phyloP scores from a whole-genome alignment of 2,329 filamentous ascomycete genomes.

The Xylaria arbuscula region DNA sequence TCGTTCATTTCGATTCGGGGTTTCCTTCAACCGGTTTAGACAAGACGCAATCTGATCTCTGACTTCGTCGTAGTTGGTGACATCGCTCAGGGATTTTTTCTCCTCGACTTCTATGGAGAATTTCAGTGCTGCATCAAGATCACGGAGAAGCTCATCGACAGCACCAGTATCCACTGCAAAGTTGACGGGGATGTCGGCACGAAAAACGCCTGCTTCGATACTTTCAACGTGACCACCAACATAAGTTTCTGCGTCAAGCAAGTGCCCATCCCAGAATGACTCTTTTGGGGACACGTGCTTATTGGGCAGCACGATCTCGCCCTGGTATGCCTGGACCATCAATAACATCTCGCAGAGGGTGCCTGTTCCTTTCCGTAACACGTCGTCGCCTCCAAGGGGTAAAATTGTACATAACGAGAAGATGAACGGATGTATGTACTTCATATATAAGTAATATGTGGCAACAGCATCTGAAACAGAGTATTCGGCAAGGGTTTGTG shows the following conservation, averaged over 20 bases:
- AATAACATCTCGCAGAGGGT: slow-evolving; percentile 99
- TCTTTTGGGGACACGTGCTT: slow-evolving; percentile 94
- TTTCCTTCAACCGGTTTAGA: slow-evolving; percentile 78
- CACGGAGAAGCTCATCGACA: slow-evolving; percentile 86
- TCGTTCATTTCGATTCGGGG: slow-evolving; percentile 83
- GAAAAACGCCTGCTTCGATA: slow-evolving; percentile 97
- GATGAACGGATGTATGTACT: slow-evolving; percentile 99
- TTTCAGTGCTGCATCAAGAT: slow-evolving; percentile 87
- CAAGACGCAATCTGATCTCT: slow-evolving; percentile 82
- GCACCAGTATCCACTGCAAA: slow-evolving; percentile 91
- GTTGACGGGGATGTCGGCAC: slow-evolving; percentile 93
- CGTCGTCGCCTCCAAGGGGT: slow-evolving; percentile 91
- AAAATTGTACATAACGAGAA: slow-evolving; percentile 98
- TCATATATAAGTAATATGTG: slow-evolving; percentile 99
- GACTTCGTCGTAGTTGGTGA: slow-evolving; percentile 85
- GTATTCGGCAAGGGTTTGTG: slow-evolving; percentile 95
- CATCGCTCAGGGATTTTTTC: slow-evolving; percentile 82
- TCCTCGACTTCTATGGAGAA: slow-evolving; percentile 90
- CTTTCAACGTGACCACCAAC: slow-evolving; percentile 98
- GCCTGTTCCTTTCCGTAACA: slow-evolving; percentile 93
- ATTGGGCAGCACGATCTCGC: slow-evolving; percentile 92
- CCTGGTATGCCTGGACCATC: slow-evolving; percentile 97
- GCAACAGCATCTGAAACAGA: slow-evolving; percentile 99
- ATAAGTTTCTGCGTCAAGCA: slow-evolving; percentile 97
- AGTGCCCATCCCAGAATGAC: slow-evolving; percentile 94